Percentiles rank a stretch among this genome's conserved stretches.
Evolutionary conservation across 2,329 filamentous ascomycete genomes (phyloP).

Genomic region (Venturiaceae sp.): DNA sequence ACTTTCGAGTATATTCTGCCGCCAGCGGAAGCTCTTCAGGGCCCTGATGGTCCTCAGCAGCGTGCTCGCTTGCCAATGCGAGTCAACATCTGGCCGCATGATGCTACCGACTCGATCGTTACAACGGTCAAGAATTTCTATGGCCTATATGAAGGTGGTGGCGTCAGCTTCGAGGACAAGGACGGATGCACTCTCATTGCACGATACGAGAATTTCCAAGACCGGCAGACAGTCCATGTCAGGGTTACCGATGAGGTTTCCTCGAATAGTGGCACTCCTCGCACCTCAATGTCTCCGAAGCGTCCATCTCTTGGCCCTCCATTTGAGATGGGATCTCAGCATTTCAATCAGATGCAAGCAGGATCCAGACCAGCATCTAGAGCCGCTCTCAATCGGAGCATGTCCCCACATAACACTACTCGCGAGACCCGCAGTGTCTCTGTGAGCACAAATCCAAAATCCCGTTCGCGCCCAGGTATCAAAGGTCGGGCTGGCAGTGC

Average conservation of each 20-base stretch:
- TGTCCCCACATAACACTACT: slow-evolving; percentile 52
- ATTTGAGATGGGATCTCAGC: slow-evolving; percentile 53
- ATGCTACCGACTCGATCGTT: slow-evolving; percentile 95
- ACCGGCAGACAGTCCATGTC: slow-evolving; percentile 91
- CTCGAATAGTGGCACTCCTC: slow-evolving; percentile 16
- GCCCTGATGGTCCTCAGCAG: slow-evolving; percentile 2
- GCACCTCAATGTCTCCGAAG: slow-evolving; percentile 39
- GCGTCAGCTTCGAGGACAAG: slow-evolving; percentile 91
- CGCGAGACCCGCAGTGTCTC: slow-evolving; percentile 71
- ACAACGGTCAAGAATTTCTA: slow-evolving; percentile 99
- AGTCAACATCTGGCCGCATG: slow-evolving; percentile 87
- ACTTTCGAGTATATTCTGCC: slow-evolving; percentile 1
- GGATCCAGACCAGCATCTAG: slow-evolving; percentile 60
- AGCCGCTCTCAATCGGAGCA: slow-evolving; percentile 65
- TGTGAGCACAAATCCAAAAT: slow-evolving; percentile 48
- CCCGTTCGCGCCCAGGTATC: slow-evolving; percentile 52
- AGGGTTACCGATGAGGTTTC: slow-evolving; percentile 52
- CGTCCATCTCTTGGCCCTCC: slow-evolving; percentile 48
- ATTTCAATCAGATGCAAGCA: slow-evolving; percentile 50
- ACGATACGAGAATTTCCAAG: slow-evolving; percentile 87
- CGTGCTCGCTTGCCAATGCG: slow-evolving; percentile 61
- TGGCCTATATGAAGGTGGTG: slow-evolving; percentile 75
- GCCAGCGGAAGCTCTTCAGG: not conserved
- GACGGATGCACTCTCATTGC: slow-evolving; percentile 86
- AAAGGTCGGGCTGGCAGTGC: slow-evolving; percentile 58